Conservation (phyloP, 352 stramenopile species). For the Globisporangium rhizosaccharum region DNA sequence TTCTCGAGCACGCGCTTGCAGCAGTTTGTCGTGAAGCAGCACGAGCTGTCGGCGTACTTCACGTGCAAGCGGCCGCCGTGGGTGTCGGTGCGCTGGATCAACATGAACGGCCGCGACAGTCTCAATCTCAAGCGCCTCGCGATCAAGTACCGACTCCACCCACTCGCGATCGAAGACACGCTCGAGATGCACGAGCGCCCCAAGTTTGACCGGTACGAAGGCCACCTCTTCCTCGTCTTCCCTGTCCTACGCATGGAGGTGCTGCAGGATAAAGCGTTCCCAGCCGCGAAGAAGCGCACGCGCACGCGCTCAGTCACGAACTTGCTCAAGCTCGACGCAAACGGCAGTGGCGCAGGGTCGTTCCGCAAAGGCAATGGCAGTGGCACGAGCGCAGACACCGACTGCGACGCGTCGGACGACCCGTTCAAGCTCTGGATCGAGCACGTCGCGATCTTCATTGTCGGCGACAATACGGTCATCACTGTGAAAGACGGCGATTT, state of each 20-base stretch:
- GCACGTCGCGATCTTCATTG: slow-evolving; percentile 80
- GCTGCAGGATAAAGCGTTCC: slow-evolving; percentile 29
- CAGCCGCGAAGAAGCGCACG: slow-evolving; percentile 26
- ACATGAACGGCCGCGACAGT: slow-evolving; percentile 73
- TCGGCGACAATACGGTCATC: slow-evolving; percentile 80
- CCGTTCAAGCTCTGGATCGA: slow-evolving; percentile 76
- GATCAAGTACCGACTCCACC: slow-evolving; percentile 86
- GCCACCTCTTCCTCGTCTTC: slow-evolving; percentile 81
- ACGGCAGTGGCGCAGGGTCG: slow-evolving; percentile 5
- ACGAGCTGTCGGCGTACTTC: slow-evolving; percentile 65
- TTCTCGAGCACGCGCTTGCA: slow-evolving; percentile 71
- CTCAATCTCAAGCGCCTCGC: slow-evolving; percentile 81
- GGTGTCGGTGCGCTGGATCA: slow-evolving; percentile 87
- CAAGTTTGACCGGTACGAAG: slow-evolving; percentile 84
- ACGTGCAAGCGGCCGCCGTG: slow-evolving; percentile 63
- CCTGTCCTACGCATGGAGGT: slow-evolving; percentile 74
- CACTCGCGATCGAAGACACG: slow-evolving; percentile 80
- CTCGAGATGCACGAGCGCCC: slow-evolving; percentile 83
- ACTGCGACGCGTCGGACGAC: slow-evolving; percentile 40
- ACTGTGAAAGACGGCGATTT: slow-evolving; percentile 71
- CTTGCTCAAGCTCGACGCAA: slow-evolving; percentile 37
- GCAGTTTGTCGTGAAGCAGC: slow-evolving; percentile 50
- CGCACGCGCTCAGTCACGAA: slow-evolving; percentile 30
- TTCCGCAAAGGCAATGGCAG: neutral
- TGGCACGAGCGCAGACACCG: slow-evolving; percentile 1